Evolutionary conservation across 2,329 filamentous ascomycete genomes (phyloP), one percentile per base, ranked within the genome.

Genomic region (Fusarium lateritium): DNA sequence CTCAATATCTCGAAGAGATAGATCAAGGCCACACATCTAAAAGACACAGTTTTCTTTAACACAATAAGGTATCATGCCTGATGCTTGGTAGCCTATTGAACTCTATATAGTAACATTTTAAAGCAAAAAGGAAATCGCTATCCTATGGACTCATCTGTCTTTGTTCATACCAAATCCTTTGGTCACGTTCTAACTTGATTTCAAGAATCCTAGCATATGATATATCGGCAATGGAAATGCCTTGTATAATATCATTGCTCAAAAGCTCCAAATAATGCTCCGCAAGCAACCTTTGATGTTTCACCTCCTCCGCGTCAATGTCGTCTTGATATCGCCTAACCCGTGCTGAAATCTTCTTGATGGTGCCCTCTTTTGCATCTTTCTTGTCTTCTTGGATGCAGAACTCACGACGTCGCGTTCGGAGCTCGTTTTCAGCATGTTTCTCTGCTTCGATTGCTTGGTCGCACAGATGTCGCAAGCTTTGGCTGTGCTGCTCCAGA

Each of bases 161-260:
- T 8, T 26, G 22, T 11, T 55, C 31, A 22, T 55, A 55, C 52
- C 52, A 55, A 49, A 28, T 47, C 2, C 22, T 49, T 19, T 55
- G 52, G 3, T 55, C 52, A 7, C 42, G 52, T 42, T 55, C 52
- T 8, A 55, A 22, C 42, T 55, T 55, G 2, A 47, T 55, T 17
- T 55, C 52, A 9, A 55, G n/a, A 38, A 55, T 55, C 22, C 19
- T 55, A 5, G 52, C 52, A 55, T 55, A 55, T 15, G 52, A 55
- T 21, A 55, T 55, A 14, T 55, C 52, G 2, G 42, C n/a, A 17
- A 49, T 47, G 15, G 22, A 28, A 22, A 55, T 47, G 4, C 19
- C 45, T 22, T 51, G 33, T 26, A 56, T 56, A 4, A 51, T 40
- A 7, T 56, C 53, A 40, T 56, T 56, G 44, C 45, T 56, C 26